phyloP scores from a whole-genome alignment of 768 basidiomycete species.

The Pisolithus tinctorius region DNA sequence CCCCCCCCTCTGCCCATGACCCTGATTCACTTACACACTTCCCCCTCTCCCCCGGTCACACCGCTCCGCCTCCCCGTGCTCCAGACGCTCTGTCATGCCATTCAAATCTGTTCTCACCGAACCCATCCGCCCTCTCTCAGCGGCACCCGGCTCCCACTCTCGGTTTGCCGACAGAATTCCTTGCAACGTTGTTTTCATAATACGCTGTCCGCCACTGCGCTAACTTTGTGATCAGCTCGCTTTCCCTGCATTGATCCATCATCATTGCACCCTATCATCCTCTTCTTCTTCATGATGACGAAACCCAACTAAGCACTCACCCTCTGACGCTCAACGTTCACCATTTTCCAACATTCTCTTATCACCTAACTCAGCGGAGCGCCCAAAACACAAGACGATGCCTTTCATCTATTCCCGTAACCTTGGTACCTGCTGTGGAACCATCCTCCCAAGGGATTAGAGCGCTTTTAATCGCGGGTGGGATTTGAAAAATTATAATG shows the following conservation, averaged over 20 bases:
- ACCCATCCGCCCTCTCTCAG: neutral
- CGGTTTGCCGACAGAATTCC: neutral
- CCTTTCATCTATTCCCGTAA: neutral
- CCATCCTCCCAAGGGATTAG: constrained; percentile 19
- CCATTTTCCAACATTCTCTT: constrained; percentile 16
- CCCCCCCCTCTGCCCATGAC: constrained; percentile 7
- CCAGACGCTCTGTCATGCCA: constrained; percentile 1
- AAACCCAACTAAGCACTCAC: constrained; percentile 4
- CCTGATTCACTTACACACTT: neutral
- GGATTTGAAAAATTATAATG: constrained; percentile 2
- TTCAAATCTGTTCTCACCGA: no score
- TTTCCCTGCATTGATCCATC: constrained; percentile 14
- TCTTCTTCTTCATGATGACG: neutral
- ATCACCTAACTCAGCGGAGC: constrained; percentile 16
- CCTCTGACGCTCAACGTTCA: constrained; percentile 6
- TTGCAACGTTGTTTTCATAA: constrained; percentile 30
- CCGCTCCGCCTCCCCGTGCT: neutral
- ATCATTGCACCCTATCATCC: constrained; percentile 14
- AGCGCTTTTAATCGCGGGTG: constrained; percentile 14
- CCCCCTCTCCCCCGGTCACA: neutral
- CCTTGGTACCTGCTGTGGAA: constrained; percentile 7
- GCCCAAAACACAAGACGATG: neutral
- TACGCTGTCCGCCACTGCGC: constrained; percentile 16
- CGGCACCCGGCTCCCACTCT: neutral
- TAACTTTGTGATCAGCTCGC: constrained; percentile 13